Conservation (phyloP, 1,284 basidiomycete genomes). For the Quambalaria eucalypti region DNA sequence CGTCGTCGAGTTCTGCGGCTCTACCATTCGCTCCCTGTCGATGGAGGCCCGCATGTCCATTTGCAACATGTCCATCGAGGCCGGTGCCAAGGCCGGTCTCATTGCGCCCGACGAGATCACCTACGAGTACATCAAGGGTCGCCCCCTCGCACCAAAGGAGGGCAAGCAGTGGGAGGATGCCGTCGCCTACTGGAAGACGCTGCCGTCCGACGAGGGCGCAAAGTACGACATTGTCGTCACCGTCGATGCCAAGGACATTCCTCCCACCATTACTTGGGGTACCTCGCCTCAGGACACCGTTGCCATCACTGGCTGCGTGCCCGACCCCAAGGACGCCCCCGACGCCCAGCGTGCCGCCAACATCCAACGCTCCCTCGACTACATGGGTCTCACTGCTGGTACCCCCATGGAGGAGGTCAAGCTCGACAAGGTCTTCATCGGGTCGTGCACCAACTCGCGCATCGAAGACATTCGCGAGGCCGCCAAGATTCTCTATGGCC, state of each 20-base stretch:
- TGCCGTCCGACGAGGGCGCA: slow-evolving; percentile 38
- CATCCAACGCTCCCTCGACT: slow-evolving; percentile 34
- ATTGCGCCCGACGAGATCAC: slow-evolving; percentile 44
- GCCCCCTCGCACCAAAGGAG: slow-evolving; percentile 38
- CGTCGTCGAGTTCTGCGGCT: slow-evolving; percentile 43
- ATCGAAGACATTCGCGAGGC: slow-evolving; percentile 44
- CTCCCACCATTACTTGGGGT: slow-evolving; percentile 44
- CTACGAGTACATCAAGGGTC: slow-evolving; percentile 42
- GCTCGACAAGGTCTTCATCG: slow-evolving; percentile 46
- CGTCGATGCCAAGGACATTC: slow-evolving; percentile 40
- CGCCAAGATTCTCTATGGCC: slow-evolving; percentile 39
- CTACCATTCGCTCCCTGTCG: slow-evolving; percentile 34
- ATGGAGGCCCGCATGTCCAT: slow-evolving; percentile 46
- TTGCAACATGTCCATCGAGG: slow-evolving; percentile 47
- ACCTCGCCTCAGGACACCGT: slow-evolving; percentile 42
- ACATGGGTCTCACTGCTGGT: slow-evolving; percentile 42
- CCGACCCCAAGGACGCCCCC: slow-evolving; percentile 36
- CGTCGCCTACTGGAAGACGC: slow-evolving; percentile 37
- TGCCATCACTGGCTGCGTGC: slow-evolving; percentile 39
- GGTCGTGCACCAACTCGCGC: slow-evolving; percentile 45
- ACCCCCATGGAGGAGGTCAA: slow-evolving; percentile 44
- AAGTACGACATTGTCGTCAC: slow-evolving; percentile 40
- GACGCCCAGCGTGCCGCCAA: slow-evolving; percentile 28
- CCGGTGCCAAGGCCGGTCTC: slow-evolving; percentile 45
- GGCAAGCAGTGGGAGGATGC: slow-evolving; percentile 41